Evolutionary conservation across 2,329 filamentous ascomycete genomes (phyloP), one percentile per base, ranked within the genome.

Genomic region (Gyromitra esculenta): DNA sequence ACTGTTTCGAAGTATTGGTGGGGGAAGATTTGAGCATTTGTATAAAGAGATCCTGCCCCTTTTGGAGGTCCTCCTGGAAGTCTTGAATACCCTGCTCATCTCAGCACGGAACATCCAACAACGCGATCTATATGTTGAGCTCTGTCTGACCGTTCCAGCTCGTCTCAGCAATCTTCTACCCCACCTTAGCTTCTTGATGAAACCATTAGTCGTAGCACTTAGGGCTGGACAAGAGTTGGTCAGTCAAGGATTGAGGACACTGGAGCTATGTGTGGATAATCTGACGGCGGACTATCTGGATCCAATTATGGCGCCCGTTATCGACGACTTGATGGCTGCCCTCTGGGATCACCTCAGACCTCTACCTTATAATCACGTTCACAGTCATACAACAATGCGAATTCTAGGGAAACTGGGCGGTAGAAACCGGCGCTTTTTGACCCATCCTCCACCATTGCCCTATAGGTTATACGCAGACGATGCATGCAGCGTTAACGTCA

Each of bases 41-140:
- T 99, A 99, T 84, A 99, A 99, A 85, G 95, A 98, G 83, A 97
- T 99, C 59, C 85, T 99, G 11, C 96, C 96, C 9, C 87, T 99
- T 2, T 87, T 99, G 5, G 96, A 99, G 84, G 99, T 99, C 94
- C 87, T 99, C 1, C 86, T 99, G 21, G 96, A 99, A 82, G 96
- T 97, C 11, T 90, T 99, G 75, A 99, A 99, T 84, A 99, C 95
- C 79, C 87, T 99, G 13, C 87, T 99, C 41, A 87, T 96, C 84
- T 94, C 95, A 21, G 96, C 96, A 7, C 89, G 94, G 72, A 97
- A 96, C 84, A 92, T 94, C 0, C 88, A 91, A 25, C 96, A 98
- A 83, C 89, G 96, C 31, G 96, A 99, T 83, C 87, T 99, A 7
- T 99, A 98, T 80, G 96, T 99, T 43, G 96, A 99, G 83, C 87